Base-by-base conservation (phyloP, 495 filamentous ascomycete species). In the Aspergillus incahuasiensis region DNA sequence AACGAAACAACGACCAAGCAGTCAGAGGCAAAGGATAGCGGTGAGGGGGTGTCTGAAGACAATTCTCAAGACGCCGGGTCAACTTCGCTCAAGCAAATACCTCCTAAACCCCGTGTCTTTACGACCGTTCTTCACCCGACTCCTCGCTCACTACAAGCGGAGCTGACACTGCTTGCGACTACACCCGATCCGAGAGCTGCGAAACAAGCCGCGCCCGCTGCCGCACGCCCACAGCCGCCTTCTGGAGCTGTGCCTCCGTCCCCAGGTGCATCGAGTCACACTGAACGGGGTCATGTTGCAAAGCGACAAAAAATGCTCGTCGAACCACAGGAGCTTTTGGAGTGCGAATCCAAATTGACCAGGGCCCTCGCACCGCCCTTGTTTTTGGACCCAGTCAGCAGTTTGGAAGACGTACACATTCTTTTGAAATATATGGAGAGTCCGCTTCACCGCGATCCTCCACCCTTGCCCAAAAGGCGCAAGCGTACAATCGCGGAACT, bases 401-500 rank as follows among this genome's bases (percentile, higher is more conserved):
- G 72, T 59, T 71, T 83, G 12, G 80, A 86, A 40, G 87, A 89
- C 54, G 79, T 82, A 0, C 82, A 89, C 40, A 74, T 74, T 16
- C 72, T 92, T 11, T 75, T 97, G 6, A 80, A 90, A 44, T 74
- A 79, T 32, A 71, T 95, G 63, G 76, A 81, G 46, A 86, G 91
- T 71, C 86, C 91, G 1, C 81, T 89, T 11, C 90, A 97, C 63
- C 79, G 78, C 13, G 79, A 86, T 51, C 77, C 82, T 28, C 85
- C 89, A 28, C 92, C 95, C 1, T 78, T 86, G 48, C 91, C 90
- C 15, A 97, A 96, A 76, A 82, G 84, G 21, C 81, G 95, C 54
- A 97, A 99, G 78, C 82, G 92, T 54, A 99, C 94, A 0, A 86
- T 91, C 11, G 94, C 95, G 6, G 92, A 99, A 63, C 79, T 97